Conservation (phyloP, 495 filamentous ascomycete species). For the Neurospora cerealis region DNA sequence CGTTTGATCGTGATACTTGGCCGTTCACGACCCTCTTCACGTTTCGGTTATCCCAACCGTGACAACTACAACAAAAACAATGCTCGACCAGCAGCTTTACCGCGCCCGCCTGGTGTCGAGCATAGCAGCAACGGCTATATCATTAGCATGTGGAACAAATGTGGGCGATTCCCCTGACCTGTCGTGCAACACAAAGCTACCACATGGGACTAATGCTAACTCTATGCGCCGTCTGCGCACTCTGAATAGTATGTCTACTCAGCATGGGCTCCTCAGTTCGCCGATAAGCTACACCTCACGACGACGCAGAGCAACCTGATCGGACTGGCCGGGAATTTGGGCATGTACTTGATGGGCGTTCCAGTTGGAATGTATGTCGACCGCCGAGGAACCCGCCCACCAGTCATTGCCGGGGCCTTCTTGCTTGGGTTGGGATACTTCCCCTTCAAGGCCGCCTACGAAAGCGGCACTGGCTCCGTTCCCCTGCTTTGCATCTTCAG, state of each 20-base stretch:
- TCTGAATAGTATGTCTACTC: conserved; percentile 82
- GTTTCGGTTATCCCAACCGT: background rate
- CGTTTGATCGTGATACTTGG: background rate
- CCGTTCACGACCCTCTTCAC: background rate
- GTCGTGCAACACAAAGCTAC: background rate
- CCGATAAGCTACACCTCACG: conserved; percentile 71
- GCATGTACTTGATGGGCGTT: conserved; percentile 89
- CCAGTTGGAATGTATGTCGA: conserved; percentile 85
- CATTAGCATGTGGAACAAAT: conserved; percentile 88
- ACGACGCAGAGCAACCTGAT: conserved; percentile 88
- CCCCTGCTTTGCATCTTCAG: conserved; percentile 68
- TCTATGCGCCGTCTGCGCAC: conserved; percentile 6
- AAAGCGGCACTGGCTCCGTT: conserved; percentile 55
- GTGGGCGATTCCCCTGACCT: conserved; percentile 32
- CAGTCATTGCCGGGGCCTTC: conserved; percentile 63
- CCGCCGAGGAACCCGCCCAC: conserved; percentile 65
- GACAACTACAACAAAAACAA: conserved; percentile 4
- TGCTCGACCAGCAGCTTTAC: conserved; percentile 30
- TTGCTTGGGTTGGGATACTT: conserved; percentile 70
- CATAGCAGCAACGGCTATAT: conserved; percentile 74
- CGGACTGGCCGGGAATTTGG: conserved; percentile 83
- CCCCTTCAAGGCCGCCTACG: conserved; percentile 58
- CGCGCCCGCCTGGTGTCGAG: conserved; percentile 64
- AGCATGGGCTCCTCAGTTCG: conserved; percentile 95
- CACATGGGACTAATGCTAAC: background rate